A percentile compares a stretch with the other conserved stretches of the same genome.
Conservation (phyloP, 2,329 filamentous ascomycete genomes). For the Aureobasidium uvarum region DNA sequence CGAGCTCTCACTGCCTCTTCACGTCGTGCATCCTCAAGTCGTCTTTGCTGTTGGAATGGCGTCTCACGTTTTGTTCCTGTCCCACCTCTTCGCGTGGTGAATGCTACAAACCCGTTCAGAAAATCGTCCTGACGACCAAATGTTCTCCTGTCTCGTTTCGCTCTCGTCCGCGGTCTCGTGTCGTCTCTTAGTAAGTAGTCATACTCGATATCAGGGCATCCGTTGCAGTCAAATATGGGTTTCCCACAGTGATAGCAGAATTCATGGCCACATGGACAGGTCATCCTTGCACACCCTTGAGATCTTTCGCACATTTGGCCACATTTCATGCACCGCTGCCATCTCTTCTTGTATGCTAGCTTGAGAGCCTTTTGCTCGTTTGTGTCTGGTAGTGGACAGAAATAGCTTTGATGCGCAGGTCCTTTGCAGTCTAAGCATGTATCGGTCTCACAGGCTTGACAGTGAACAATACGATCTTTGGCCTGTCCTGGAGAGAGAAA, state of each 20-base stretch:
- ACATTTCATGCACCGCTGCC: neutral
- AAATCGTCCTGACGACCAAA: neutral
- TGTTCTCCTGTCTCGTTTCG: neutral
- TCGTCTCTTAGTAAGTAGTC: too few species aligned
- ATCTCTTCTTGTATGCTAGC: neutral
- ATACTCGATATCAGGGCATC: neutral
- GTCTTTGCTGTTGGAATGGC: neutral
- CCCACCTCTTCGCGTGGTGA: neutral
- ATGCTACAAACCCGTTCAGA: neutral
- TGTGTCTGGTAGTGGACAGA: neutral
- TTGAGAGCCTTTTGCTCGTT: neutral
- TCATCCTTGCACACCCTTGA: neutral
- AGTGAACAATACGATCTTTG: neutral
- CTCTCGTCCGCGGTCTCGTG: neutral
- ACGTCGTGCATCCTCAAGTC: neutral
- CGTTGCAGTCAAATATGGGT: neutral
- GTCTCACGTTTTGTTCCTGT: neutral
- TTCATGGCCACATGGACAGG: neutral
- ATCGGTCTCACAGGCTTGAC: neutral
- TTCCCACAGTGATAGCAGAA: neutral
- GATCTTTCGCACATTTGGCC: conserved; percentile 1
- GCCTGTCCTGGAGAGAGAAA: neutral
- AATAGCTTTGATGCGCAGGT: neutral
- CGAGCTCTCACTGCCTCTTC: neutral
- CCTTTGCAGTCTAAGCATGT: conserved; percentile 2